These are phyloP conservation scores for Aureobasidium sp. DNA, from an alignment of 2,329 filamentous ascomycete species.

Conservation along the genomic window DNA sequence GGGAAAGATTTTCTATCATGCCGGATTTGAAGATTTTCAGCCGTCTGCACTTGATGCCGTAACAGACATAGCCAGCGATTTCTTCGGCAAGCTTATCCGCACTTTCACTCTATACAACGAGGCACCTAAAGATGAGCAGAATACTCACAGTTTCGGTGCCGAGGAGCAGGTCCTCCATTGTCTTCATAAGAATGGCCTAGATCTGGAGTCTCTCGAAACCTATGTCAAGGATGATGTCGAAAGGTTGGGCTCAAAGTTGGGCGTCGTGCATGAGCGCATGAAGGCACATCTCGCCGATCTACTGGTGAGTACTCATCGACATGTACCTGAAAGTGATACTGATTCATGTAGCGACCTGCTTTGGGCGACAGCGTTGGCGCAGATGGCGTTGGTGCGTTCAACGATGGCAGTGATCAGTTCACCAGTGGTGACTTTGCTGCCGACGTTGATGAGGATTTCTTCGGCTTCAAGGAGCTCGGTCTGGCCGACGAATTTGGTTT, in stretches of 20 bases:
- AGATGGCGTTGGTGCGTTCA: conserved; percentile 86
- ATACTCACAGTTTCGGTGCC: conserved; percentile 59
- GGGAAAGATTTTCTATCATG: conserved; percentile 90
- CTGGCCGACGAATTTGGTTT: conserved; percentile 86
- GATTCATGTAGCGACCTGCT: conserved; percentile 57
- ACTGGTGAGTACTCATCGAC: conserved; percentile 40
- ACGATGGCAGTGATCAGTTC: conserved; percentile 95
- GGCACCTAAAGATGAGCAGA: conserved; percentile 54
- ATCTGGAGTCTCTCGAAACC: conserved; percentile 70
- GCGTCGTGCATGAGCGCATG: conserved; percentile 87
- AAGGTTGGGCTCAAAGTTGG: conserved; percentile 68
- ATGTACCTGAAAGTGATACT: background rate
- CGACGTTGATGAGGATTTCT: conserved; percentile 97
- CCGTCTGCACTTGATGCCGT: conserved; percentile 86
- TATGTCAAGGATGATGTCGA: conserved; percentile 96
- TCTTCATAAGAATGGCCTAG: conserved; percentile 74
- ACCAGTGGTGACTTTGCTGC: conserved; percentile 95
- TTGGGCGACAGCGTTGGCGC: conserved; percentile 65
- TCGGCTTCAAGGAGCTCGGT: conserved; percentile 92
- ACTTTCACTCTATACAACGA: conserved; percentile 80
- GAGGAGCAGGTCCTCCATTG: conserved; percentile 87
- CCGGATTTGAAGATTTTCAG: conserved; percentile 94
- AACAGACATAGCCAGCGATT: conserved; percentile 82
- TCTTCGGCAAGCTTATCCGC: conserved; percentile 74
- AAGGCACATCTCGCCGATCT: conserved; percentile 88